These are phyloP conservation scores for Debaryomycetaceae sp. DNA, from an alignment of 1,139 yeast genomes.

Conservation along the genomic window DNA sequence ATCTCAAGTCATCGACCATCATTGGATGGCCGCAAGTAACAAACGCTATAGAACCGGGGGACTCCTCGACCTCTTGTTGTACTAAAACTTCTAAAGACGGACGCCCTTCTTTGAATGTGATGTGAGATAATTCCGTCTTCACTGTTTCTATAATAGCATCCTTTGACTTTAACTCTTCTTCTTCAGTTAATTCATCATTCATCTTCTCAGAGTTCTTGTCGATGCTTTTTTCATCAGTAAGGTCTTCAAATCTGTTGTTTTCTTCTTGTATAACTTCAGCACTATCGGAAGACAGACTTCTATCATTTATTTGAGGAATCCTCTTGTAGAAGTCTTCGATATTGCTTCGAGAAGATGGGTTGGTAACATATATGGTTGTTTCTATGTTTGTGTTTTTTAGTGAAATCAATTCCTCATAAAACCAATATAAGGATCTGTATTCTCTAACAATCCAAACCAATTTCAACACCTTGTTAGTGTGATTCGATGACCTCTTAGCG, in stretches of 20 bases:
- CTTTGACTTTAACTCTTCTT: constrained; percentile 6
- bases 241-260: constrained; percentile 2
- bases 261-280: neutral
- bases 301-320: neutral
- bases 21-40: constrained; percentile 53
- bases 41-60: constrained; percentile 37
- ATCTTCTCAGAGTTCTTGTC: constrained; percentile 1
- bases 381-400: constrained; percentile 23
- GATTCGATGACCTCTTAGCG: constrained; percentile 13
- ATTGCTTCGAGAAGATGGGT: constrained; percentile 15
- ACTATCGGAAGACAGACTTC: neutral
- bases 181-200: constrained; percentile 6
- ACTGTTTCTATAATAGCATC: constrained; percentile 10
- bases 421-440: constrained; percentile 29
- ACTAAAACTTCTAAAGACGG: constrained; percentile 29
- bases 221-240: constrained; percentile 4
- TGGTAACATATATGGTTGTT: constrained; percentile 31
- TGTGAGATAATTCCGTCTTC: constrained; percentile 22
- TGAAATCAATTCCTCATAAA: constrained; percentile 27
- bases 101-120: constrained; percentile 31
- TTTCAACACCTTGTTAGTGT: constrained; percentile 21
- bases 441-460: constrained; percentile 39
- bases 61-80: constrained; percentile 22
- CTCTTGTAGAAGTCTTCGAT: constrained; percentile 2
- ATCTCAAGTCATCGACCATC: constrained; percentile 51